A percentile compares a stretch with the other conserved stretches of the same genome.
Conservation (phyloP, 2,329 filamentous ascomycete genomes). For the Bisporella sp. region DNA sequence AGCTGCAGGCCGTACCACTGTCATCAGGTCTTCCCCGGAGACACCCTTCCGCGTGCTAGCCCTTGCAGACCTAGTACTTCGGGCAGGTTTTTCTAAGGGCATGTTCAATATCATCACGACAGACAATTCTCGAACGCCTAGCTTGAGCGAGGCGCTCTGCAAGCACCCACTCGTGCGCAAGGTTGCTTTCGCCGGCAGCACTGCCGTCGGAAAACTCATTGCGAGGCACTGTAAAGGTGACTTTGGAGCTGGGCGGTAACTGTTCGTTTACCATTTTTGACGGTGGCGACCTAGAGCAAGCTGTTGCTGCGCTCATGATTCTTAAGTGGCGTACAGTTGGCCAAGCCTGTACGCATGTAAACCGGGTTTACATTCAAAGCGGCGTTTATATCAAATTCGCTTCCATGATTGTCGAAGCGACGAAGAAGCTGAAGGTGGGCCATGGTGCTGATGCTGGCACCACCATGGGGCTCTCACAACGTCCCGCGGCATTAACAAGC, state of each 20-base stretch:
- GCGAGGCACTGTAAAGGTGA: constrained; percentile 55
- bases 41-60: constrained; percentile 50
- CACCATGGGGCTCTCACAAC: constrained; percentile 55
- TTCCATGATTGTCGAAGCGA: constrained; percentile 43
- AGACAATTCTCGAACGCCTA: constrained; percentile 46
- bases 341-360: constrained; percentile 59
- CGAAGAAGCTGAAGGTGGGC: constrained; percentile 48
- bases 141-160: constrained; percentile 46
- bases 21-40: constrained; percentile 66
- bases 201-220: constrained; percentile 54
- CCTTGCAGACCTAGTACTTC: constrained; percentile 43
- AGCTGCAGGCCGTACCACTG: constrained; percentile 68
- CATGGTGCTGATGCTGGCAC: constrained; percentile 51
- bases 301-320: constrained; percentile 33
- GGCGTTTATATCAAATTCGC: constrained; percentile 56
- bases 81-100: constrained; percentile 51
- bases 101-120: constrained; percentile 57
- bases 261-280: constrained; percentile 59
- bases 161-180: constrained; percentile 54
- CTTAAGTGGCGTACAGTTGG: constrained; percentile 55
- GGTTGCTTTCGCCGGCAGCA: constrained; percentile 49
- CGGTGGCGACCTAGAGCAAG: constrained; percentile 53
- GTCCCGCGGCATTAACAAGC: constrained; percentile 45
- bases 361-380: constrained; percentile 57
- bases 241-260: constrained; percentile 57